Conservation (phyloP, 768 basidiomycete genomes). For the Rhizopogon rudus region DNA sequence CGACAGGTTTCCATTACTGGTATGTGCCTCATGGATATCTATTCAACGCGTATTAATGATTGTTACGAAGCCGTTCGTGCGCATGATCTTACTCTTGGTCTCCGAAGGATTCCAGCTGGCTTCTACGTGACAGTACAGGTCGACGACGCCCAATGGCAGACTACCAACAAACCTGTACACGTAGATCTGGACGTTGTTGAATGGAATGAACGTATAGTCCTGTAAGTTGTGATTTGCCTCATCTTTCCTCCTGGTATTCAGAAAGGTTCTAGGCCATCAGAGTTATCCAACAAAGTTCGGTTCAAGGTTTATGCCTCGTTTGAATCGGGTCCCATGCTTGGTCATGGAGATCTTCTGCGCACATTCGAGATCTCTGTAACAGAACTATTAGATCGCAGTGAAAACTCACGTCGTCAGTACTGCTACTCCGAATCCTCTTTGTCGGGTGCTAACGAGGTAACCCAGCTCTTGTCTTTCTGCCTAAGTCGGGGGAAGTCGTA, state of each 20-base stretch:
- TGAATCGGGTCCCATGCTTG: background rate
- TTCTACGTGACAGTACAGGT: constrained; percentile 1
- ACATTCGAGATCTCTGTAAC: background rate
- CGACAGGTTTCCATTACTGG: background rate
- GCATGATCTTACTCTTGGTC: background rate
- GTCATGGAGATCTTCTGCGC: background rate
- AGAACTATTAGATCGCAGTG: background rate
- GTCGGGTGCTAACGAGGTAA: background rate
- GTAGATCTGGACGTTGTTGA: background rate
- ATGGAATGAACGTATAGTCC: background rate
- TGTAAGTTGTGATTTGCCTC: background rate
- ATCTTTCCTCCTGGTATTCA: background rate
- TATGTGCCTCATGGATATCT: background rate
- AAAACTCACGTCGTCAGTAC: background rate
- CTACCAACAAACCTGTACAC: background rate
- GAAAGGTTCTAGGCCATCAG: background rate
- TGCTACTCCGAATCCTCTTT: too few species aligned
- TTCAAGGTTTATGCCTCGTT: background rate
- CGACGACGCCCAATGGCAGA: background rate
- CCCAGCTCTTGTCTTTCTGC: background rate
- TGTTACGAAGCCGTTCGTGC: background rate
- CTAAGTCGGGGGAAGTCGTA: background rate
- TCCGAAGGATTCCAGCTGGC: constrained; percentile 7
- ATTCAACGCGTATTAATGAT: background rate
- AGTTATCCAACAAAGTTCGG: background rate